phyloP scores from a whole-genome alignment of 208 protist species.

The Kentomonas sorsogonicus region DNA sequence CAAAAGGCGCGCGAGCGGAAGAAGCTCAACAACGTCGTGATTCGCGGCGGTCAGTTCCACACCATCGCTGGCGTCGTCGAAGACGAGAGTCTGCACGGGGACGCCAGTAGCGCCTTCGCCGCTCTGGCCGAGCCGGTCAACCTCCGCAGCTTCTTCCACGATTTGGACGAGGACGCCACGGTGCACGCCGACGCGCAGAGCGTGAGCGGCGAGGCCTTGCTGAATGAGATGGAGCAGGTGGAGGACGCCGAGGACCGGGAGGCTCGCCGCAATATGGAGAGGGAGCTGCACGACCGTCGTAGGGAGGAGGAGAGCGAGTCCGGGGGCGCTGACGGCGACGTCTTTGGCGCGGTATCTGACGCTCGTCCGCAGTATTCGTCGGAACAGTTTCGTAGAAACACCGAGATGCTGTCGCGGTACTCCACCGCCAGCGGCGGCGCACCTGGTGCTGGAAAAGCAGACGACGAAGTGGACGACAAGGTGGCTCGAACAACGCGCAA shows the following conservation, averaged over 20 bases:
- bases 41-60: constrained; percentile 92
- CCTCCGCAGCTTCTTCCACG: constrained; percentile 84
- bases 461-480: constrained; percentile 6
- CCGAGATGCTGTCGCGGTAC: too few species aligned
- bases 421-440: not conserved
- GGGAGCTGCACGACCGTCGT: constrained; percentile 48
- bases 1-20: constrained; percentile 93
- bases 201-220: constrained; percentile 24
- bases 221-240: constrained; percentile 50
- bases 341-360: too few species aligned
- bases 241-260: constrained; percentile 79
- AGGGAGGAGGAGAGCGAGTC: constrained; percentile 41
- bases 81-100: constrained; percentile 37
- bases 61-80: constrained; percentile 67
- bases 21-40: constrained; percentile 92
- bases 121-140: constrained; percentile 63
- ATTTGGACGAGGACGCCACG: constrained; percentile 79
- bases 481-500: constrained; percentile 27
- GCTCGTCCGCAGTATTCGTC: too few species aligned
- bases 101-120: constrained; percentile 62
- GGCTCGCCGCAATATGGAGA: constrained; percentile 50
- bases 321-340: constrained; percentile 22
- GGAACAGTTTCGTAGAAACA: too few species aligned
- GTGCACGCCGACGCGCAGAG: constrained; percentile 16
- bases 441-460: not conserved